A percentile compares a stretch with the other conserved stretches of the same genome.
Evolutionary conservation across 495 filamentous ascomycete species (phyloP).

Genomic region (Neurospora sp.): DNA sequence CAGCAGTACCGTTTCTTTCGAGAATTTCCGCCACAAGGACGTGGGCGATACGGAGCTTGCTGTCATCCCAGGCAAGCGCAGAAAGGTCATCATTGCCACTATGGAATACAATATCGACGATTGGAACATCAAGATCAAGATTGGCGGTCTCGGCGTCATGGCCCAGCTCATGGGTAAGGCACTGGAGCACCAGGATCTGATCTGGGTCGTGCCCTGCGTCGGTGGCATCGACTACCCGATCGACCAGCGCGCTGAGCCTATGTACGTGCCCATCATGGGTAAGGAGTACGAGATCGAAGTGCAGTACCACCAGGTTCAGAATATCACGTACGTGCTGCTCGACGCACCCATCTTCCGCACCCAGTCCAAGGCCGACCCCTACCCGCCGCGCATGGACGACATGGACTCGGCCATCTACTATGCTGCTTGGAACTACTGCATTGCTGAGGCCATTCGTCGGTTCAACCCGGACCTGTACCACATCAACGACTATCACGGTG

Average conservation of each 20-base stretch:
- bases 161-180: conserved; percentile 64
- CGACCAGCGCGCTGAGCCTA: conserved; percentile 49
- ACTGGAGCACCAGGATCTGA: conserved; percentile 56
- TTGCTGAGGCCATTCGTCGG: conserved; percentile 47
- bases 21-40: conserved; percentile 36
- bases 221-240: conserved; percentile 55
- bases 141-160: conserved; percentile 63
- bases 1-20: conserved; percentile 15
- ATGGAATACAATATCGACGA: conserved; percentile 69
- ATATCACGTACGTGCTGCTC: conserved; percentile 64
- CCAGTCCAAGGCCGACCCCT: conserved; percentile 54
- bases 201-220: conserved; percentile 70
- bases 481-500: conserved; percentile 72
- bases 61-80: conserved; percentile 43
- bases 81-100: conserved; percentile 53
- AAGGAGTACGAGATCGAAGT: conserved; percentile 51
- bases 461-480: conserved; percentile 63
- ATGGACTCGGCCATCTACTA: conserved; percentile 64
- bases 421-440: conserved; percentile 64
- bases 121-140: conserved; percentile 65
- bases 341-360: conserved; percentile 62
- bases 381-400: conserved; percentile 63
- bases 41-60: conserved; percentile 54
- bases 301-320: conserved; percentile 55
- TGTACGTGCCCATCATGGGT: conserved; percentile 52